phyloP scores from a whole-genome alignment of 169 alveolate species.

The Plasmodium knowlesi region DNA sequence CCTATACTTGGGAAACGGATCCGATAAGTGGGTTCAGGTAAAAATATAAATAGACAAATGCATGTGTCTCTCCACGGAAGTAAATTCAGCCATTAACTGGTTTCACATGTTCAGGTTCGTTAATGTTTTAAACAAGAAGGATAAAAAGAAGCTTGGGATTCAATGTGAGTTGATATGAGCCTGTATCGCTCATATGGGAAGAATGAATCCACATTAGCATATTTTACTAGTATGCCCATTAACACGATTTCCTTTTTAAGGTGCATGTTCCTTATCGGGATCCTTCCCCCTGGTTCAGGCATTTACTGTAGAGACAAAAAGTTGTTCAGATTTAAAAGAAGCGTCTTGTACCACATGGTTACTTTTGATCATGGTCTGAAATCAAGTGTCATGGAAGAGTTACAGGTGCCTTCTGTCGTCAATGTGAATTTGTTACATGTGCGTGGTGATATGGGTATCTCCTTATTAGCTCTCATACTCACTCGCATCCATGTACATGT shows the following conservation, averaged over 20 bases:
- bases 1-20: conserved; percentile 73
- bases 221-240: background rate
- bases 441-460: background rate
- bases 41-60: background rate
- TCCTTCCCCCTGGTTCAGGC: conserved; percentile 18
- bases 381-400: conserved; percentile 47
- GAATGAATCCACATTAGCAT: background rate
- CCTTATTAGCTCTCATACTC: background rate
- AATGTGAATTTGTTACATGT: background rate
- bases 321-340: conserved; percentile 45
- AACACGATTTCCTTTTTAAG: background rate
- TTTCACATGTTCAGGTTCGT: conserved; percentile 26
- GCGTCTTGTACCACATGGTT: conserved; percentile 66
- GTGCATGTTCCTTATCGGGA: background rate
- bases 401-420: conserved; percentile 20
- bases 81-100: background rate
- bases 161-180: conserved; percentile 36
- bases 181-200: background rate
- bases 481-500: background rate
- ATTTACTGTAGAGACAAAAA: conserved; percentile 69
- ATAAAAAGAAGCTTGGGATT: conserved; percentile 54
- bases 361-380: conserved; percentile 67
- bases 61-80: background rate
- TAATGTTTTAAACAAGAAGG: conserved; percentile 61
- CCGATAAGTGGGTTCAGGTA: conserved; percentile 69